Percentiles rank a stretch among this genome's conserved stretches.
Evolutionary conservation across 192 early-diverging fungal species (phyloP).

Genomic region (Umbelopsis sp.): DNA sequence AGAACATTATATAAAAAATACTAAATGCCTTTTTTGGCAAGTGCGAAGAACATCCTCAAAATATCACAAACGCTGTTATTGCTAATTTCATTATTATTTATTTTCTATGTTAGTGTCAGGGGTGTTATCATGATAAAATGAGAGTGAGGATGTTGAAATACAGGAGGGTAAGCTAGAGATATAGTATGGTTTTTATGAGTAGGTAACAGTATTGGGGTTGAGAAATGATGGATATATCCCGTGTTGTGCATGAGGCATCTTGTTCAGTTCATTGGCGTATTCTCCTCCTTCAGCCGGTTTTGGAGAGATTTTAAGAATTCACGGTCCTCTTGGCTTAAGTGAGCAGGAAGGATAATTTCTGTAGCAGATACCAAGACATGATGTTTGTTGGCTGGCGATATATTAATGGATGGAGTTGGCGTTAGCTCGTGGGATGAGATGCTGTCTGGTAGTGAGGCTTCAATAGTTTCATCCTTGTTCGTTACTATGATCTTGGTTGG

Average conservation of each 20-base stretch:
- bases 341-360: conserved; percentile 3
- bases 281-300: background rate
- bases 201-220: no score
- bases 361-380: background rate
- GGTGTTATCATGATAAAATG: no score
- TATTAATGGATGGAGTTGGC: background rate
- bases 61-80: no score
- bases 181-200: no score
- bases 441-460: background rate
- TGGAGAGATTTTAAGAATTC: background rate
- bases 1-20: background rate
- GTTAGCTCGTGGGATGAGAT: background rate
- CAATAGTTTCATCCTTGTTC: conserved; percentile 25
- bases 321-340: background rate
- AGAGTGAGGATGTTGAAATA: no score
- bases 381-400: background rate
- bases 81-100: no score
- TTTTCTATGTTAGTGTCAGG: no score
- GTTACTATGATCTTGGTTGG: conserved; percentile 32
- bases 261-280: no score
- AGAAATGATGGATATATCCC: no score
- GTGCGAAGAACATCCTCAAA: background rate
- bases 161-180: no score
- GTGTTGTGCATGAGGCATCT: no score
- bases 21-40: conserved; percentile 9